phyloP scores from a whole-genome alignment of 305 asterid species.

The Rubia tinctorum region DNA sequence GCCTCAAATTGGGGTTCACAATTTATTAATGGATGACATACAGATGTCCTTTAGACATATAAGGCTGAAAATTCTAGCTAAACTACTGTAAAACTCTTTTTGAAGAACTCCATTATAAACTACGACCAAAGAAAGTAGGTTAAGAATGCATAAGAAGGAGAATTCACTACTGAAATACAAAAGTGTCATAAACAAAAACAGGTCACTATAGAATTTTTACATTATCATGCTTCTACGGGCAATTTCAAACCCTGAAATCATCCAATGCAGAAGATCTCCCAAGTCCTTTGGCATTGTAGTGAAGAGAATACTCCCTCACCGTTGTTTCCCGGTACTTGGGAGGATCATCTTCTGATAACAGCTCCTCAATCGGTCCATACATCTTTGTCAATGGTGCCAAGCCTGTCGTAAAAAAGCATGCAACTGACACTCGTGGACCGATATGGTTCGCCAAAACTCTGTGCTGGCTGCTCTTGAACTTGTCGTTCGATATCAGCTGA shows the following conservation, averaged over 20 bases:
- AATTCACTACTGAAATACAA: background rate
- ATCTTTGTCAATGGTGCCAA: background rate
- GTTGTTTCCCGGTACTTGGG: constrained; percentile 2
- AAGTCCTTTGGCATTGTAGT: constrained; percentile 28
- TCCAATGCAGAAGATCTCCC: constrained; percentile 25
- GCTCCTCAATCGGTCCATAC: constrained; percentile 11
- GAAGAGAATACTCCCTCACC: constrained; percentile 10
- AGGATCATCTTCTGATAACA: constrained; percentile 14
- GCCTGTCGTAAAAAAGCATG: background rate
- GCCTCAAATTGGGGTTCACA: background rate
- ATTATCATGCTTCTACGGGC: background rate
- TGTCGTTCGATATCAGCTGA: constrained; percentile 20
- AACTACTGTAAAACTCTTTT: background rate
- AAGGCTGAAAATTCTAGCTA: no score
- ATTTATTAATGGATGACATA: background rate
- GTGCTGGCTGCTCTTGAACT: background rate
- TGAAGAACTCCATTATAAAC: background rate
- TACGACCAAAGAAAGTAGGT: background rate
- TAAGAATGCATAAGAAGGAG: background rate
- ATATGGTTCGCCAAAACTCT: constrained; percentile 6
- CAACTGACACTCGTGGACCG: constrained; percentile 1
- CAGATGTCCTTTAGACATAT: background rate
- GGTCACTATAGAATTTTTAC: background rate
- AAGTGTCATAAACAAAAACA: no score
- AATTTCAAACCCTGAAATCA: constrained; percentile 22